phyloP scores from a whole-genome alignment of 2,329 filamentous ascomycete genomes.

The Xylariaceae sp. region DNA sequence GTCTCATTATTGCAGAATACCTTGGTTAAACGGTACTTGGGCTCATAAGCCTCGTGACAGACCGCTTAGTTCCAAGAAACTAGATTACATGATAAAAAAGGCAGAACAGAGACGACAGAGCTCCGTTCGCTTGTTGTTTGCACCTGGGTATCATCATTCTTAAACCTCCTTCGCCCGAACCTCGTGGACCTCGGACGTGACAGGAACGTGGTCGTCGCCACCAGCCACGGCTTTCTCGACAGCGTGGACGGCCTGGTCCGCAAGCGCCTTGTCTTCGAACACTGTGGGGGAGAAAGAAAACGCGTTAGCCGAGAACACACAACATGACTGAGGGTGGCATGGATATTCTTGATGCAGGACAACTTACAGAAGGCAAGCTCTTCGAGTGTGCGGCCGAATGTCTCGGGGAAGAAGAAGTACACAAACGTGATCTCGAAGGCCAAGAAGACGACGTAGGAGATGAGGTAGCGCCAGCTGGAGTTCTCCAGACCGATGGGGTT shows the following conservation, averaged over 20 bases:
- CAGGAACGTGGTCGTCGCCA: constrained; percentile 12
- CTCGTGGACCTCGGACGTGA: constrained; percentile 1
- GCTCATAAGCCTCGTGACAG: too few species aligned
- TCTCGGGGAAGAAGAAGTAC: constrained; percentile 81
- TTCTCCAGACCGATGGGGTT: constrained; percentile 39
- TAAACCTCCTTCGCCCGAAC: constrained; percentile 5
- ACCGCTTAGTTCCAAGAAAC: too few species aligned
- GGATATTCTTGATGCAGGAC: not conserved
- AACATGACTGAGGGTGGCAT: not conserved
- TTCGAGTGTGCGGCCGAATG: constrained; percentile 72
- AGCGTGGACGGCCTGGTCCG: constrained; percentile 34
- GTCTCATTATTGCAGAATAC: too few species aligned
- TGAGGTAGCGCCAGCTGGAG: constrained; percentile 38
- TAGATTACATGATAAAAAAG: too few species aligned
- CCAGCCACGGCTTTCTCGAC: constrained; percentile 34
- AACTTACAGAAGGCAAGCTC: constrained; percentile 47
- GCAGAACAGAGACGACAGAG: too few species aligned
- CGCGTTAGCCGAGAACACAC: constrained; percentile 10
- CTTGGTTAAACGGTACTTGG: too few species aligned
- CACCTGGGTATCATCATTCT: not conserved
- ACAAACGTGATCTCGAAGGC: constrained; percentile 47
- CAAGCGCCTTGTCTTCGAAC: constrained; percentile 36
- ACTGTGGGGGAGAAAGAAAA: constrained; percentile 23
- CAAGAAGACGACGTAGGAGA: constrained; percentile 40
- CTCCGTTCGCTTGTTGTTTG: too few species aligned